Evolutionary conservation across 148 eudicot species (phyloP).

Genomic region (Chenopodium suecicum): DNA sequence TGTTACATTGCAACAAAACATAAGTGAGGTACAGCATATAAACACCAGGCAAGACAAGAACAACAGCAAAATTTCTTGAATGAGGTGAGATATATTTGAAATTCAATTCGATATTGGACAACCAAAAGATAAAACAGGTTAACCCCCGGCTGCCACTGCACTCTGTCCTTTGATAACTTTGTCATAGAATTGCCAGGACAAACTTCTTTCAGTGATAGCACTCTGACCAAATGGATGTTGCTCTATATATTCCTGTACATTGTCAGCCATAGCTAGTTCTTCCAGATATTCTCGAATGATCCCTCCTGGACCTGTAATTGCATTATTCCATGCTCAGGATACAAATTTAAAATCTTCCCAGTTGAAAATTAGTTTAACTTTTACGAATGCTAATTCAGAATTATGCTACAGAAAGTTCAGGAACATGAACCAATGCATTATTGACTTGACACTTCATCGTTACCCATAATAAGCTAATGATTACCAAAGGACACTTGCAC

Average conservation of each 20-base stretch:
- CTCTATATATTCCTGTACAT: constrained; percentile 59
- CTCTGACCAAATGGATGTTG: constrained; percentile 81
- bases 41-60: neutral
- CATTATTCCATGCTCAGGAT: neutral
- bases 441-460: neutral
- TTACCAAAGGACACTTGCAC: neutral
- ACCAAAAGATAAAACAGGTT: neutral
- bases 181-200: constrained; percentile 67
- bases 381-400: neutral
- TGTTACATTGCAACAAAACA: too few species aligned
- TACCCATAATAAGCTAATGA: neutral
- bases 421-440: neutral
- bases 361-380: neutral
- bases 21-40: too few species aligned
- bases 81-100: neutral
- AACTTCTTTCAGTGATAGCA: constrained; percentile 61
- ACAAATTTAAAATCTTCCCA: neutral
- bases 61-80: neutral
- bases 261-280: constrained; percentile 51
- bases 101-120: neutral
- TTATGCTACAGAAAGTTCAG: neutral
- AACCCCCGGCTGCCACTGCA: constrained; percentile 23
- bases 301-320: constrained; percentile 67
- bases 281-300: constrained; percentile 71
- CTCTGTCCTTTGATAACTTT: constrained; percentile 46